Percentiles rank a stretch among this genome's conserved stretches.
These are phyloP conservation scores for Globisporangium recalcitrans DNA, from an alignment of 352 stramenopile genomes.

Conservation along the genomic window DNA sequence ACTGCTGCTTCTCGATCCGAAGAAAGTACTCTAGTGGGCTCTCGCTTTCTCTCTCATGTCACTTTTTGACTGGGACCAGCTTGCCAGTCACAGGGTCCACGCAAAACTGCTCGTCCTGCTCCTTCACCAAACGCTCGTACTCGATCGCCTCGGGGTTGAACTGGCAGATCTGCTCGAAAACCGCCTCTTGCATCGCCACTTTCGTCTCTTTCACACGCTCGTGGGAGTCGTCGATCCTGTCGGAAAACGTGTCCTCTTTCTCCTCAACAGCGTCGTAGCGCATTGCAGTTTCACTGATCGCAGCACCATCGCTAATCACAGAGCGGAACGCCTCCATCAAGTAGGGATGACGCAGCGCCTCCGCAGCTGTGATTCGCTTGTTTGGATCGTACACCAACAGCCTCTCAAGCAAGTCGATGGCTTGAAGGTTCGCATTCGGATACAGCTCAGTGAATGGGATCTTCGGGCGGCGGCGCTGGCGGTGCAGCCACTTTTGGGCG, in stretches of 20 bases:
- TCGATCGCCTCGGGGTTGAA: conserved; percentile 68
- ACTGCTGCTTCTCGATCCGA: no score
- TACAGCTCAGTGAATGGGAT: conserved; percentile 78
- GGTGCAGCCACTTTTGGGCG: conserved; percentile 64
- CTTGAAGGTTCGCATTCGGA: conserved; percentile 60
- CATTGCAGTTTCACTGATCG: conserved; percentile 15
- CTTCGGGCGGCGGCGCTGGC: conserved; percentile 41
- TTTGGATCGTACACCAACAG: conserved; percentile 63
- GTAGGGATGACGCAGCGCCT: conserved; percentile 95
- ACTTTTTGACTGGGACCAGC: conserved; percentile 38
- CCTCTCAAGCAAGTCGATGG: conserved; percentile 70
- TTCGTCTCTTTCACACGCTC: conserved; percentile 60
- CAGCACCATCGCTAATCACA: conserved; percentile 13
- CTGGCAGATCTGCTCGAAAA: conserved; percentile 77
- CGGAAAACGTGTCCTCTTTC: conserved; percentile 55
- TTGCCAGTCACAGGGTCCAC: conserved; percentile 56
- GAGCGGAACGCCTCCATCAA: conserved; percentile 65
- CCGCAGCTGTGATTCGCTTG: conserved; percentile 81
- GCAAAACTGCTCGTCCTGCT: conserved; percentile 57
- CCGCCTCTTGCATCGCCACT: conserved; percentile 61
- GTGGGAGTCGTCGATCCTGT: conserved; percentile 65
- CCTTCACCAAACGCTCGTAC: conserved; percentile 51
- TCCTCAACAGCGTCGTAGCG: conserved; percentile 49
- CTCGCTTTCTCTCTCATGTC: not conserved
- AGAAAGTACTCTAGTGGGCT: not conserved